These are phyloP conservation scores for Gracilariopsis chorda DNA, from an alignment of 23 red algal genomes.

Conservation along the genomic window DNA sequence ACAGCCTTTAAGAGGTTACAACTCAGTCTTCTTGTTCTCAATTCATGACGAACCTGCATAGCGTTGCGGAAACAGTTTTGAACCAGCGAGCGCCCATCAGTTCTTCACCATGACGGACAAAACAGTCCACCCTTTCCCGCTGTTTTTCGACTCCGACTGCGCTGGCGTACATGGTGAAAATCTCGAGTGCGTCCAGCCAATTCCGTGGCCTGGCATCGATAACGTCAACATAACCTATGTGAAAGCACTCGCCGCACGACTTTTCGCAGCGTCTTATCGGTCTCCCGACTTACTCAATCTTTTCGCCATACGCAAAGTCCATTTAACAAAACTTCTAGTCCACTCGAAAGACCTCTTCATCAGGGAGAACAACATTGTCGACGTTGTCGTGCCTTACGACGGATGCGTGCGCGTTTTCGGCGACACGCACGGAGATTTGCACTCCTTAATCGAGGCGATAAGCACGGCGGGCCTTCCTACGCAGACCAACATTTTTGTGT, in stretches of 20 bases:
- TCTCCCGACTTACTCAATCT: slow-evolving; percentile 52
- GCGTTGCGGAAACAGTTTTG: too few species aligned
- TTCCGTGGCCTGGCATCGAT: slow-evolving; percentile 30
- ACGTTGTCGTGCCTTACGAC: slow-evolving; percentile 35
- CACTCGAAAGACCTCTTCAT: slow-evolving; percentile 29
- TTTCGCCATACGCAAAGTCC: slow-evolving; percentile 29
- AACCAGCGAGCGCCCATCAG: too few species aligned
- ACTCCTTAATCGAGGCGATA: slow-evolving; percentile 56
- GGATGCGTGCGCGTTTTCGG: slow-evolving; percentile 67
- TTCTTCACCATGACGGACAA: too few species aligned
- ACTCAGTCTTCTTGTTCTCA: too few species aligned
- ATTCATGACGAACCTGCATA: too few species aligned
- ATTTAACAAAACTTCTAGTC: slow-evolving; percentile 18
- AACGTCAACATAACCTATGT: slow-evolving; percentile 5
- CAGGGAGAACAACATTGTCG: slow-evolving; percentile 56
- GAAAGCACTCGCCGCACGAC: slow-evolving; percentile 20
- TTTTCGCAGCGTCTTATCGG: slow-evolving; percentile 28
- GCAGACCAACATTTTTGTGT: slow-evolving; percentile 55
- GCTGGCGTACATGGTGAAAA: slow-evolving; percentile 29
- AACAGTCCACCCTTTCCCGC: too few species aligned
- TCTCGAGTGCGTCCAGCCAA: slow-evolving; percentile 10
- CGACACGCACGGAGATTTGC: slow-evolving; percentile 77
- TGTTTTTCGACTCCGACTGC: neutral
- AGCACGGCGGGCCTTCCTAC: slow-evolving; percentile 25
- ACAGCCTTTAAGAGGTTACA: too few species aligned